These are phyloP conservation scores for Trypethelium eluteriae DNA, from an alignment of 495 filamentous ascomycete species.

Conservation along the genomic window DNA sequence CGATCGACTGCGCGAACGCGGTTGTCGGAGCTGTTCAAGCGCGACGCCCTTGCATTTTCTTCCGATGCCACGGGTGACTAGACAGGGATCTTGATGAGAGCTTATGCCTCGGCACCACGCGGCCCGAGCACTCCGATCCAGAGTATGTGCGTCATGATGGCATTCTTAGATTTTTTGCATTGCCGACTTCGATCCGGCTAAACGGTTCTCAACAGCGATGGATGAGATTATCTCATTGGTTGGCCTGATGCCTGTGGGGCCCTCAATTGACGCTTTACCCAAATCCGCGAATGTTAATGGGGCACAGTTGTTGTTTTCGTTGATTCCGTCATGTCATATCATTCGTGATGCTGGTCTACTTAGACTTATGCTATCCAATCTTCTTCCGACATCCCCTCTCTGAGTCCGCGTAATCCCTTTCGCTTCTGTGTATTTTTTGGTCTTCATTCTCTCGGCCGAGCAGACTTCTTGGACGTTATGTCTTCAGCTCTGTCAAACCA, in stretches of 20 bases:
- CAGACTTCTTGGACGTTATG: neutral
- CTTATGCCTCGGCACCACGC: no score
- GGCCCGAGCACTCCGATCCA: no score
- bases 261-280: neutral
- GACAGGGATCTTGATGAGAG: no score
- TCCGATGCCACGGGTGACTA: no score
- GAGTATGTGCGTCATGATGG: neutral
- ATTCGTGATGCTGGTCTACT: neutral
- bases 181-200: constrained; percentile 1
- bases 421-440: neutral
- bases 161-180: neutral
- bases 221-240: neutral
- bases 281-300: constrained; percentile 1
- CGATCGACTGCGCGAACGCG: constrained; percentile 1
- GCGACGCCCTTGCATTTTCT: neutral
- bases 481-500: neutral
- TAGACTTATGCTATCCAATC: neutral
- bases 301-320: neutral
- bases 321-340: neutral
- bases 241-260: no score
- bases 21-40: constrained; percentile 5
- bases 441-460: neutral
- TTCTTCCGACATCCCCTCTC: neutral
- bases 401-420: neutral
- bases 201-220: neutral